Conservation (phyloP, 768 basidiomycete genomes). For the Phlebiopsis gigantea region DNA sequence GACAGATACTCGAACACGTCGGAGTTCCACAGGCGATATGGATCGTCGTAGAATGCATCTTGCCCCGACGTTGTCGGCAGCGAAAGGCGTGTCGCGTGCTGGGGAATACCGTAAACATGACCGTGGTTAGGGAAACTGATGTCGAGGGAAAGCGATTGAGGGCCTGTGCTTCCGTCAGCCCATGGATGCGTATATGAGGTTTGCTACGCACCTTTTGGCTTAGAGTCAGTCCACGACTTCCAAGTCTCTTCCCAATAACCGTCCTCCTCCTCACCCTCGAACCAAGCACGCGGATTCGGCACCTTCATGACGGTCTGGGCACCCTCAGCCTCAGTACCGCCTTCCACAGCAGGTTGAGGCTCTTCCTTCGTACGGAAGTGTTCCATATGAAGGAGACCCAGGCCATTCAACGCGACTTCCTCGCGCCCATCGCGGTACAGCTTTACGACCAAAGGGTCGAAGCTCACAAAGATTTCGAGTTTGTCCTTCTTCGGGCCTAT, state of each 20-base stretch:
- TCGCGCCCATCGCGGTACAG: constrained; percentile 71
- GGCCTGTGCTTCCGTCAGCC: constrained; percentile 49
- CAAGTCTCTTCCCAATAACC: constrained; percentile 90
- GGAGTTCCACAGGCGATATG: constrained; percentile 90
- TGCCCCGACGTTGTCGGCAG: constrained; percentile 87
- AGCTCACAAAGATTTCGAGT: constrained; percentile 63
- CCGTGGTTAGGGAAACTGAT: constrained; percentile 89
- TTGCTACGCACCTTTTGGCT: constrained; percentile 77
- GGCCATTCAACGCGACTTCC: constrained; percentile 85
- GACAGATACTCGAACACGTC: constrained; percentile 97
- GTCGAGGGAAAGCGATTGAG: constrained; percentile 90
- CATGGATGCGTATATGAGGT: constrained; percentile 4
- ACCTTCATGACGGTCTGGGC: constrained; percentile 50
- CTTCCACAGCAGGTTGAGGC: constrained; percentile 39
- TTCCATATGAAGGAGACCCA: constrained; percentile 94
- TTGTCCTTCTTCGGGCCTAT: constrained; percentile 58
- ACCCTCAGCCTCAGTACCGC: constrained; percentile 25
- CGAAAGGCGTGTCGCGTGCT: constrained; percentile 87
- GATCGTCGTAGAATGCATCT: constrained; percentile 72
- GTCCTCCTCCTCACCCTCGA: constrained; percentile 82
- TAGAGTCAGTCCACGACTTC: constrained; percentile 82
- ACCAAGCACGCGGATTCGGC: constrained; percentile 61
- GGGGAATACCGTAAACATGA: constrained; percentile 93
- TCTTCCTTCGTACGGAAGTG: constrained; percentile 78
- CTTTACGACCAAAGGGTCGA: constrained; percentile 70